A percentile compares a stretch with the other conserved stretches of the same genome.
These are phyloP conservation scores for Quercus lobata DNA, from an alignment of 331 rosid genomes.

Conservation along the genomic window DNA sequence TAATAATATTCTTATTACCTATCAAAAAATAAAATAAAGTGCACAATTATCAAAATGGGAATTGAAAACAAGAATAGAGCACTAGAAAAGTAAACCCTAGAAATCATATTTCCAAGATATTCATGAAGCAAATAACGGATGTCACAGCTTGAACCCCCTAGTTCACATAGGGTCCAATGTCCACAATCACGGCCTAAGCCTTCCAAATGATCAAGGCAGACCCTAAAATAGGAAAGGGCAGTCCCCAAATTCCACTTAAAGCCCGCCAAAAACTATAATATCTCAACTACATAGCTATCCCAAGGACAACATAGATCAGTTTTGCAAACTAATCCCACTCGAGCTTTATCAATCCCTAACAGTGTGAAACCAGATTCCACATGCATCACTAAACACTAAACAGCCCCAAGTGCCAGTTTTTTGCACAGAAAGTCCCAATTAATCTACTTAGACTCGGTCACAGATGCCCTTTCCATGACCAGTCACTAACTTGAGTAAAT, in stretches of 20 bases:
- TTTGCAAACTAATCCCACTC: not conserved
- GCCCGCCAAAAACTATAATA: not conserved
- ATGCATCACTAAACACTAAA: not conserved
- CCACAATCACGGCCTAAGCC: not conserved
- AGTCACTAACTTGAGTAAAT: not conserved
- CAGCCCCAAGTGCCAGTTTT: not conserved
- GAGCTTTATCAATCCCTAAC: not conserved
- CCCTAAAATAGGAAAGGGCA: not conserved
- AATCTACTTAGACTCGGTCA: too few relatives aligned
- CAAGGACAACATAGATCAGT: not conserved
- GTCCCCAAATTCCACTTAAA: not conserved
- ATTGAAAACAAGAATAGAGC: not conserved
- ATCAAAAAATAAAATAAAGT: not conserved
- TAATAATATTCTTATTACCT: too few relatives aligned
- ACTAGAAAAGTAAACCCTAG: not conserved
- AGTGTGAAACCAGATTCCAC: not conserved
- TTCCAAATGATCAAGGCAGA: not conserved
- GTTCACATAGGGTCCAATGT: not conserved
- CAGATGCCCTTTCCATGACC: not conserved
- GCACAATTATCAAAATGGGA: not conserved
- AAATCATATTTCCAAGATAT: too few relatives aligned
- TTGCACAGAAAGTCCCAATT: not conserved
- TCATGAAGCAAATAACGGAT: too few relatives aligned
- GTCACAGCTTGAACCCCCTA: too few relatives aligned
- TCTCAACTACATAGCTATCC: not conserved